Evolutionary conservation across 495 filamentous ascomycete genomes (phyloP), one percentile per base, ranked within the genome.

Genomic region (Trypethelium eluteriae): DNA sequence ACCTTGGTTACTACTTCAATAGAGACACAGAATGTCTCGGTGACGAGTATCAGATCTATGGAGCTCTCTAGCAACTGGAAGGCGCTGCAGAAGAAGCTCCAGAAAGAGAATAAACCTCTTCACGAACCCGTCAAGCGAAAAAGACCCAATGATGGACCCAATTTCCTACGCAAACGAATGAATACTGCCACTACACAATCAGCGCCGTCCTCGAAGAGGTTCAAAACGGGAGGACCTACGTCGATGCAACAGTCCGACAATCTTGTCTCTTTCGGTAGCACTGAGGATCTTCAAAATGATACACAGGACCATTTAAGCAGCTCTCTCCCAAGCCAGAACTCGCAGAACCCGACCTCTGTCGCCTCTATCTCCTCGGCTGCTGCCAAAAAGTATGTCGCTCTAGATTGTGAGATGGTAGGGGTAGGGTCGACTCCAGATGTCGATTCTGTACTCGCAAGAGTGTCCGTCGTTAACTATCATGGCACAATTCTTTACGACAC

Each of bases 401-500:
- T 98, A 56, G 95, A 98, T 79, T 98, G 94, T 77, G 94, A 98
- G 79, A 98, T 98, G 94, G 93, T 98, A 18, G 94, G 94, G 47
- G 85, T 92, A 11, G 91, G 88, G 1, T 81, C 83, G 41, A 82
- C 81, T 2, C 72, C 76, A 34, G 70, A 74, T 49, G 75, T 79
- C 57, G 84, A 89, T 72, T 88, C 86, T 11, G 84, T 84, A 2
- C 83, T 98, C 39, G 94, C 95, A 2, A 84, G 94, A 12, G 88
- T 92, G 64, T 92, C 88, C 72, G 80, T 95, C 34, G 92, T 96
- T 71, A 96, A 96, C 72, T 98, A 89, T 80, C 90, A 96, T 76
- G 91, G 91, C 34, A 83, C 88, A 47, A 89, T 95, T 70, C 74
- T 98, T 56, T 93, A 96, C 79, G 94, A 98, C 80, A 90, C 89